Evolutionary conservation across 345 rosid genomes (phyloP).

Genomic region (Arabis alpina): DNA sequence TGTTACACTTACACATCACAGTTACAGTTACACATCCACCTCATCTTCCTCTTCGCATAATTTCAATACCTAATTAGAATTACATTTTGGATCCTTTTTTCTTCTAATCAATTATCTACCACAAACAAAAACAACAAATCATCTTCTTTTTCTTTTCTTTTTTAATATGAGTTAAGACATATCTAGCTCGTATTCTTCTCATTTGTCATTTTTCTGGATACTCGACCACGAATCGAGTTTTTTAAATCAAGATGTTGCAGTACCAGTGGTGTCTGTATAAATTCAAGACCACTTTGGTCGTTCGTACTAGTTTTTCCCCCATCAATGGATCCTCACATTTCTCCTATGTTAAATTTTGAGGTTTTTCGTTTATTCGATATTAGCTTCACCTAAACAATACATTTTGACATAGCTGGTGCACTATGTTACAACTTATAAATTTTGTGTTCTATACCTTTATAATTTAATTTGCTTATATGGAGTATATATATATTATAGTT

Average conservation of each 20-base stretch:
- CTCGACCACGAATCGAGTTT: constrained; percentile 31
- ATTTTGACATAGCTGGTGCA: neutral
- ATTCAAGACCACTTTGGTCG: neutral
- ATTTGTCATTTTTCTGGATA: constrained; percentile 21
- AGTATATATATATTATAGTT: no score
- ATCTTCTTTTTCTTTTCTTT: neutral
- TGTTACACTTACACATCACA: constrained; percentile 3
- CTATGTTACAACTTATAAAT: neutral
- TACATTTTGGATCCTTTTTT: neutral
- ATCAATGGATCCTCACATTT: neutral
- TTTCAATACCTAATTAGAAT: neutral
- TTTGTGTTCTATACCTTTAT: no score
- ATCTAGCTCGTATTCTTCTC: neutral
- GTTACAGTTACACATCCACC: constrained; percentile 11
- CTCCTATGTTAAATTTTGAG: neutral
- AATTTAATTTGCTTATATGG: no score
- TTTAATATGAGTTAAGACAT: neutral
- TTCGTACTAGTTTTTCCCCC: neutral
- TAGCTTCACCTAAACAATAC: neutral
- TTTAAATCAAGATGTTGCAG: constrained; percentile 17
- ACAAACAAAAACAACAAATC: neutral
- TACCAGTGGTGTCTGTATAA: neutral
- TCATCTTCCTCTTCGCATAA: constrained; percentile 38
- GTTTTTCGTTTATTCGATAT: neutral
- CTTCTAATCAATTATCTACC: neutral